Percentiles rank a stretch among this genome's conserved stretches.
phyloP scores from a whole-genome alignment of 805 yeast genomes.

The Diddensiella transvaalensis region DNA sequence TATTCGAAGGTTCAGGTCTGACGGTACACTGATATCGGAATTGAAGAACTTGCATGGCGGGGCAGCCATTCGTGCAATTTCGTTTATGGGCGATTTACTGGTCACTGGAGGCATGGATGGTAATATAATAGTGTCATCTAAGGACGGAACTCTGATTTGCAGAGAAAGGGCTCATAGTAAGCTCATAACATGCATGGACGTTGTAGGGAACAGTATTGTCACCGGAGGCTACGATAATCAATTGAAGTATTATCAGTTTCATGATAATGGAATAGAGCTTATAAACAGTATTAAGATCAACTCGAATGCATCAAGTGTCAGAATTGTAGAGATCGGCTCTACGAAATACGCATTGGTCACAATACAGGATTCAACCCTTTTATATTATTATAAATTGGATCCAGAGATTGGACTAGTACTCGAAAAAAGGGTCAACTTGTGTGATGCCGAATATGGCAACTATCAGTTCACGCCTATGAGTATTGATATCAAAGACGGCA shows the following conservation, averaged over 20 bases:
- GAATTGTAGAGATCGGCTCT: conserved; percentile 4
- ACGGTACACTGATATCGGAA: conserved; percentile 3
- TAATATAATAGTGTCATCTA: conserved; percentile 30
- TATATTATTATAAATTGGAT: conserved; percentile 41
- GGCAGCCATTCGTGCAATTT: conserved; percentile 14
- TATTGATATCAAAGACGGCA: conserved; percentile 28
- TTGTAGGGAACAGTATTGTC: conserved; percentile 38
- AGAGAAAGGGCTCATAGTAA: conserved; percentile 38
- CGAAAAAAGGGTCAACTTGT: conserved; percentile 51
- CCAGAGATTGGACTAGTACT: conserved; percentile 31
- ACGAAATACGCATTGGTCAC: conserved; percentile 49
- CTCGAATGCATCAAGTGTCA: conserved; percentile 15
- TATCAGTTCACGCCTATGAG: conserved; percentile 59
- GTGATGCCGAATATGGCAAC: conserved; percentile 65
- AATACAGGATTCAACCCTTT: conserved; percentile 54
- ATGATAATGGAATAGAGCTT: conserved; percentile 1
- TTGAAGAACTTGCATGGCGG: conserved; percentile 12
- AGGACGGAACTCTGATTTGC: conserved; percentile 16
- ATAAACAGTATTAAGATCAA: neutral
- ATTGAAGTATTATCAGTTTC: conserved; percentile 19
- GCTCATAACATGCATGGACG: conserved; percentile 36
- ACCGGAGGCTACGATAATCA: conserved; percentile 34
- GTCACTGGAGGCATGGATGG: conserved; percentile 56
- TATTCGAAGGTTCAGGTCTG: neutral
- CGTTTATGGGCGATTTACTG: conserved; percentile 29